These are phyloP conservation scores for Kockovaella imperatae DNA, from an alignment of 768 basidiomycete species.

Conservation along the genomic window DNA sequence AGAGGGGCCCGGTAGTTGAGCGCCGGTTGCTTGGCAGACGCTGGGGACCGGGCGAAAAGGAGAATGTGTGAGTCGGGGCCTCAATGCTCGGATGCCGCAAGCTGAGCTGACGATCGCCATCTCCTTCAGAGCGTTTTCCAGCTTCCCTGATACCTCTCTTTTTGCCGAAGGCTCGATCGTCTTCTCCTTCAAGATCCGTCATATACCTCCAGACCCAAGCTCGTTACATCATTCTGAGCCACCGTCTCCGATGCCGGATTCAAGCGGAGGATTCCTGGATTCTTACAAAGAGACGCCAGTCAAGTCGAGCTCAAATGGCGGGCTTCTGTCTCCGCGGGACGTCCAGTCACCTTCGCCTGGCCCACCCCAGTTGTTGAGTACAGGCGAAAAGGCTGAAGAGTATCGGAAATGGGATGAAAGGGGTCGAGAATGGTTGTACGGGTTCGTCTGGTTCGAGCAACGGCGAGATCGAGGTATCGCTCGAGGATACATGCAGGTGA, in stretches of 20 bases:
- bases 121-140: slow-evolving; percentile 67
- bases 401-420: slow-evolving; percentile 43
- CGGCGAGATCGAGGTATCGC: slow-evolving; percentile 35
- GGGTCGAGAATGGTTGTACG: slow-evolving; percentile 44
- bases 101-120: too few relatives aligned
- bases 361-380: background rate
- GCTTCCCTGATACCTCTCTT: slow-evolving; percentile 81
- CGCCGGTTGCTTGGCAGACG: slow-evolving; percentile 62
- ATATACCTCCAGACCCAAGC: slow-evolving; percentile 37
- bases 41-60: slow-evolving; percentile 59
- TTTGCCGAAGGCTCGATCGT: slow-evolving; percentile 75
- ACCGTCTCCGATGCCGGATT: slow-evolving; percentile 35
- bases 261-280: background rate
- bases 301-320: background rate
- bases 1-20: slow-evolving; percentile 70
- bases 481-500: slow-evolving; percentile 45
- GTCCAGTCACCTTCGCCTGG: background rate
- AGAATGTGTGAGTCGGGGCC: slow-evolving; percentile 79
- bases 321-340: background rate
- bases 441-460: slow-evolving; percentile 45
- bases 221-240: slow-evolving; percentile 29
- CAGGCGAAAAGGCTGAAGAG: slow-evolving; percentile 39
- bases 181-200: slow-evolving; percentile 78
- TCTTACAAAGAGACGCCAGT: background rate
- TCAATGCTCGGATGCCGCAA: too few relatives aligned